A percentile compares a stretch with the other conserved stretches of the same genome.
Evolutionary conservation across 129 eudicot species (phyloP).

Genomic region (Helianthus tuberosus): DNA sequence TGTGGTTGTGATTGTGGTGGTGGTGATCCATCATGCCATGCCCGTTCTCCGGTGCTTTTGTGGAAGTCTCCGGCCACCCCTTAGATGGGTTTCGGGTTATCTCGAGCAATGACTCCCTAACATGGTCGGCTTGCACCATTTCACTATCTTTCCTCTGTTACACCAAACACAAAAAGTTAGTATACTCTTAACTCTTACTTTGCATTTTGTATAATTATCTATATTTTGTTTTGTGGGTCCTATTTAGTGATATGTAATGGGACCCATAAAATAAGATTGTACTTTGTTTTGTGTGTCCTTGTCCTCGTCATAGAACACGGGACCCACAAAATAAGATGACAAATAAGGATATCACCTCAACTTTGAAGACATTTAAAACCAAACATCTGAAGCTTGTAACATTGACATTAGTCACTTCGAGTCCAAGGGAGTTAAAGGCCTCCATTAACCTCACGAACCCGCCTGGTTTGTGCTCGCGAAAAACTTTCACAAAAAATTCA

Average conservation of each 20-base stretch:
- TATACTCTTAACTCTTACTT: not conserved
- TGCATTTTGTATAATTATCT: not conserved
- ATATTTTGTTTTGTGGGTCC: slow-evolving; percentile 5
- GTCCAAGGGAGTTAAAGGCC: slow-evolving; percentile 69
- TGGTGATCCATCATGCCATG: slow-evolving; percentile 36
- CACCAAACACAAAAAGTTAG: slow-evolving; percentile 2
- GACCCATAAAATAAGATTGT: not conserved
- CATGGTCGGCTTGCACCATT: slow-evolving; percentile 75
- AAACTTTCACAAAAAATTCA: slow-evolving; percentile 87
- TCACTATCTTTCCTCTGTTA: slow-evolving; percentile 72
- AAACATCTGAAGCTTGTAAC: slow-evolving; percentile 80
- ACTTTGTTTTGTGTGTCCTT: not conserved
- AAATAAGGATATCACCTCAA: slow-evolving; percentile 55
- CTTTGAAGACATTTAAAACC: slow-evolving; percentile 79
- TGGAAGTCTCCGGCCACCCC: slow-evolving; percentile 50
- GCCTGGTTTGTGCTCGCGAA: slow-evolving; percentile 88
- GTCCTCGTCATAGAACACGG: too few relatives aligned
- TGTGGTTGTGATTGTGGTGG: slow-evolving; percentile 43
- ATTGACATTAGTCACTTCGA: slow-evolving; percentile 80
- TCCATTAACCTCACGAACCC: slow-evolving; percentile 88
- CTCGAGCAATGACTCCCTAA: slow-evolving; percentile 85
- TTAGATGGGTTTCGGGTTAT: slow-evolving; percentile 58
- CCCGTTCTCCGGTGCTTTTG: slow-evolving; percentile 45
- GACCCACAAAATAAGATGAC: not conserved
- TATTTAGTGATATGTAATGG: not conserved